These are phyloP conservation scores for Magnaporthales sp. DNA, from an alignment of 2,329 filamentous ascomycete genomes.

Conservation along the genomic window DNA sequence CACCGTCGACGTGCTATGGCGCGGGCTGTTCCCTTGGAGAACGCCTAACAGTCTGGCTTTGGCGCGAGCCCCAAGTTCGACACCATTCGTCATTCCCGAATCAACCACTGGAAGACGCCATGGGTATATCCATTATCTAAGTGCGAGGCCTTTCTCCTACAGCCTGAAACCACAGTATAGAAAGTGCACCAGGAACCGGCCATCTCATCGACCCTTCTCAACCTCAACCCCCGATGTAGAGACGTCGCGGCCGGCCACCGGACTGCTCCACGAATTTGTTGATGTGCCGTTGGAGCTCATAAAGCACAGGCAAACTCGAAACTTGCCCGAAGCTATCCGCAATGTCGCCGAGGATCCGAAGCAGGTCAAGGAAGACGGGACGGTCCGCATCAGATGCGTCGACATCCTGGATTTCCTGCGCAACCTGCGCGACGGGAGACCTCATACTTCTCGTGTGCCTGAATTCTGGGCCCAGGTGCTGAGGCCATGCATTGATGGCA, in stretches of 20 bases:
- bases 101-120: neutral
- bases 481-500: constrained; percentile 19
- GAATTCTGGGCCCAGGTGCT: neutral
- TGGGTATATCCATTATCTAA: neutral
- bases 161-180: no score
- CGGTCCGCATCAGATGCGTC: neutral
- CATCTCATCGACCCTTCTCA: neutral
- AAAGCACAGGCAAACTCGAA: neutral
- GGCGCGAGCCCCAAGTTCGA: neutral
- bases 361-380: neutral
- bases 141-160: neutral
- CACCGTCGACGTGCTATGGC: constrained; percentile 52
- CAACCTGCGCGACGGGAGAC: constrained; percentile 21
- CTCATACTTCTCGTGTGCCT: neutral
- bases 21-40: constrained; percentile 49
- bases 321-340: constrained; percentile 18
- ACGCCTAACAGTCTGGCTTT: neutral
- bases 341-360: constrained; percentile 16
- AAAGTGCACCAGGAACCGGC: neutral
- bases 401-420: constrained; percentile 42
- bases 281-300: neutral
- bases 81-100: neutral
- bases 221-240: neutral
- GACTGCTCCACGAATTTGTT: neutral
- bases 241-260: neutral